Evolutionary conservation across 1,284 basidiomycete genomes (phyloP).

Genomic region (Leccinum laetum): DNA sequence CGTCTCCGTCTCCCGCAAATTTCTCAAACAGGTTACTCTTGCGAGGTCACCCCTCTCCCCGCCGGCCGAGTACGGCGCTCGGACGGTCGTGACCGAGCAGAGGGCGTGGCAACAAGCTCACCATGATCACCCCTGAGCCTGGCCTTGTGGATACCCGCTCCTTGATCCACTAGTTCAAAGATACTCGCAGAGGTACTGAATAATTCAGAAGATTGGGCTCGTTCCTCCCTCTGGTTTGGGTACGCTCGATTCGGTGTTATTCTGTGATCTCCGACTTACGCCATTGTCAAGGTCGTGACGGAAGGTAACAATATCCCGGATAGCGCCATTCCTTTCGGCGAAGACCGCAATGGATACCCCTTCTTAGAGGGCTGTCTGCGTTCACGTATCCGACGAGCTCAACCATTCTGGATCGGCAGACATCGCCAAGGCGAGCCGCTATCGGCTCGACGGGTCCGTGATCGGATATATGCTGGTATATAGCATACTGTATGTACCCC

Average conservation of each 20-base stretch:
- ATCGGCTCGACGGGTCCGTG: slow-evolving; percentile 28
- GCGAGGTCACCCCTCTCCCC: slow-evolving; percentile 15
- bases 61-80: slow-evolving; percentile 10
- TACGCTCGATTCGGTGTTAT: slow-evolving; percentile 8
- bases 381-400: background rate
- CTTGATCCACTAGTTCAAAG: slow-evolving; percentile 26
- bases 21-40: slow-evolving; percentile 2
- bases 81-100: slow-evolving; percentile 9
- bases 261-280: background rate
- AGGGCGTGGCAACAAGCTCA: slow-evolving; percentile 17
- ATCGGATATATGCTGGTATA: slow-evolving; percentile 29
- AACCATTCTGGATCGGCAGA: slow-evolving; percentile 16
- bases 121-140: slow-evolving; percentile 12
- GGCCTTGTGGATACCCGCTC: slow-evolving; percentile 13
- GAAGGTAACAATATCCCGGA: slow-evolving; percentile 31
- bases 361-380: slow-evolving; percentile 25
- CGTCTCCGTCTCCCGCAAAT: slow-evolving; percentile 13
- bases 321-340: slow-evolving; percentile 33
- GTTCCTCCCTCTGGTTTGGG: slow-evolving; percentile 32
- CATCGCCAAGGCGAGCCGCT: slow-evolving; percentile 28
- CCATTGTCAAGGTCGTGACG: slow-evolving; percentile 25
- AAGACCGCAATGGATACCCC: slow-evolving; percentile 30
- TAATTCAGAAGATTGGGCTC: slow-evolving; percentile 31
- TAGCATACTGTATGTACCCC: slow-evolving; percentile 24
- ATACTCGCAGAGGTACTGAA: slow-evolving; percentile 30